Base-by-base conservation (phyloP, 1,284 basidiomycete genomes). In the Rhodotorula glutinis region DNA sequence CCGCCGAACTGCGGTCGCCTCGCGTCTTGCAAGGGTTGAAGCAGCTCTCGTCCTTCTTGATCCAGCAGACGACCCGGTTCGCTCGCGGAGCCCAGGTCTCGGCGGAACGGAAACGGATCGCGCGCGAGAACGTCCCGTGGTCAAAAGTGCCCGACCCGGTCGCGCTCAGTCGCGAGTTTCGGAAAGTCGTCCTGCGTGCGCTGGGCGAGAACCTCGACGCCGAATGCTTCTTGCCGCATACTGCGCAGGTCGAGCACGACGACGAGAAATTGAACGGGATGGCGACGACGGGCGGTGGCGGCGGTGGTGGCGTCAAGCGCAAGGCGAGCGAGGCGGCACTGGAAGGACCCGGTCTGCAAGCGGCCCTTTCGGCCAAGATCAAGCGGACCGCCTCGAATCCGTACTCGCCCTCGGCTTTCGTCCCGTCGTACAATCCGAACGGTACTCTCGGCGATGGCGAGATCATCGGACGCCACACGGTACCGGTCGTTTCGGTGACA, bases 101-200 rank as follows among this genome's bases (percentile, higher is more conserved):
- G 8, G 65, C 73, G 25, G 74, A 74, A 49, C 67, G 70, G 19
- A 87, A 87, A 76, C 87, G 86, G 74, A 85, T 90, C 71, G 85
- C 86, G 2, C 87, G 85, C 75, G 90, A 92, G 60, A 85, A 89
- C 64, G 85, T 95, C 21, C 92, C 92, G 0, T 75, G 78, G n/a
- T 90, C 92, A 67, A 83, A 86, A 57, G 83, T 92, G 56, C 88
- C 88, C 75, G 91, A 95, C 77, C 84, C 89, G 9, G 80, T 87
- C 3, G 86, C 85, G 2, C 77, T 92, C 60, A 89, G 90, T 11
- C 82, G 90, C 69, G 92, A 95, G 76, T 80, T 95, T 54, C 82
- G 88, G 53, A 92, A 90, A 90, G 83, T 90, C 59, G 83, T 87
- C 27, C 82, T 85, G 68, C 78, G 85, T 55, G 87, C 88, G 9